Percentiles rank a stretch among this genome's conserved stretches.
These are phyloP conservation scores for Termitomyces sp. DNA, from an alignment of 768 basidiomycete genomes.

Conservation along the genomic window DNA sequence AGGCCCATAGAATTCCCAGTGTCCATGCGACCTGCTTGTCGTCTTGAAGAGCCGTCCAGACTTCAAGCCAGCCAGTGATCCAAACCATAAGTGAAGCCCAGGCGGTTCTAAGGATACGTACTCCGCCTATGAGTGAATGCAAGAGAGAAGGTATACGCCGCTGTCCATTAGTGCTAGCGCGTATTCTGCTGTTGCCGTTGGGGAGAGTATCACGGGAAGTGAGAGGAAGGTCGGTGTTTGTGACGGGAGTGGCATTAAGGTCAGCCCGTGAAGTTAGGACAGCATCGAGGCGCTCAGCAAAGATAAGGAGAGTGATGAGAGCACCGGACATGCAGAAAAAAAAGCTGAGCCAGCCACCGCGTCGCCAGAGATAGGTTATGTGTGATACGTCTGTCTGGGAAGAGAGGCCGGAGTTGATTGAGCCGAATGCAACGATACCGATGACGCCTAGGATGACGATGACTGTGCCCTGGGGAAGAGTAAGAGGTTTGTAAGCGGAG, in stretches of 20 bases:
- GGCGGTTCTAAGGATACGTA: conserved; percentile 36
- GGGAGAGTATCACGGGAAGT: neutral
- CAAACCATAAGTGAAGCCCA: conserved; percentile 49
- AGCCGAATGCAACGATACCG: conserved; percentile 85
- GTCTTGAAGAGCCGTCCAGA: conserved; percentile 73
- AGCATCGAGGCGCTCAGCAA: conserved; percentile 68
- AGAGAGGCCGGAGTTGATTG: conserved; percentile 76
- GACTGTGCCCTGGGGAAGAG: conserved; percentile 61
- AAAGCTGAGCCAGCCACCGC: conserved; percentile 82
- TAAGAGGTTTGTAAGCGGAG: neutral
- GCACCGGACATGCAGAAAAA: conserved; percentile 78
- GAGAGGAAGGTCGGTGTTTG: conserved; percentile 13
- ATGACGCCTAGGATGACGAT: conserved; percentile 81
- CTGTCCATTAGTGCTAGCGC: neutral
- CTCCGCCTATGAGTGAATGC: conserved; percentile 1
- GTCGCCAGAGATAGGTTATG: conserved; percentile 81
- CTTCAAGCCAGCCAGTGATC: conserved; percentile 62
- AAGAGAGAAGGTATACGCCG: conserved; percentile 1
- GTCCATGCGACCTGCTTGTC: conserved; percentile 89
- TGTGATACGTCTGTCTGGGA: conserved; percentile 70
- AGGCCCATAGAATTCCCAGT: conserved; percentile 92
- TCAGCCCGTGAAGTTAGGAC: conserved; percentile 71
- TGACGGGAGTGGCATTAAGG: conserved; percentile 54
- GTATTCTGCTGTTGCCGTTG: conserved; percentile 1
- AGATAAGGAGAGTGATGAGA: conserved; percentile 61